Evolutionary conservation across 179 eudicot genomes (phyloP).

Genomic region (Silene vulgaris): DNA sequence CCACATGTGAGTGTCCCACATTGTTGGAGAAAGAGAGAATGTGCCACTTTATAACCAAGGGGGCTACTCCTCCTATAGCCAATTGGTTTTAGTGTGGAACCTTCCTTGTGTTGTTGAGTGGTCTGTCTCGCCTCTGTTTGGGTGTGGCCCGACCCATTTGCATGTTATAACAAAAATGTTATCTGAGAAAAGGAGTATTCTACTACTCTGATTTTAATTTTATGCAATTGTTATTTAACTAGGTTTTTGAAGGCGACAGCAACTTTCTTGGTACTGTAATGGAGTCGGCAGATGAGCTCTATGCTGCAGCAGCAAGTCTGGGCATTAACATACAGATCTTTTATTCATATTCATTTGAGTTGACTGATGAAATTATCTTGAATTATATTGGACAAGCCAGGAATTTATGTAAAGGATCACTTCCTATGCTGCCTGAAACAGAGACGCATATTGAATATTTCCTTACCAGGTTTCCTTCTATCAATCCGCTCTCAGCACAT

Average conservation of each 20-base stretch:
- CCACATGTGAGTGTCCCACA: too few species aligned
- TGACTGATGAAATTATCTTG: constrained; percentile 79
- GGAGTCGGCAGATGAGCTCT: constrained; percentile 93
- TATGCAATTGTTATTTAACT: constrained; percentile 8
- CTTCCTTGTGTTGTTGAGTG: too few species aligned
- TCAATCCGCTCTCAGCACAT: constrained; percentile 92
- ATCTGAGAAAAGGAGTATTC: background rate
- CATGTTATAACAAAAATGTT: too few species aligned
- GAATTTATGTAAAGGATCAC: constrained; percentile 39
- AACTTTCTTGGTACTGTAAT: constrained; percentile 55
- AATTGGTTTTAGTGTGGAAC: too few species aligned
- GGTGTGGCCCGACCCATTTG: too few species aligned
- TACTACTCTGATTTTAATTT: constrained; percentile 4
- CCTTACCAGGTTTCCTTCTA: constrained; percentile 75
- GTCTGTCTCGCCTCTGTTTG: too few species aligned
- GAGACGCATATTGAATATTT: constrained; percentile 87
- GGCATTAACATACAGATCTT: constrained; percentile 74
- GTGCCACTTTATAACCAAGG: too few species aligned
- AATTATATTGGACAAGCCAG: constrained; percentile 45
- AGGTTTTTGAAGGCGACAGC: constrained; percentile 92
- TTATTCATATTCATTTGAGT: constrained; percentile 57
- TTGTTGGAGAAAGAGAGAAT: too few species aligned
- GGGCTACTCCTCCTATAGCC: too few species aligned
- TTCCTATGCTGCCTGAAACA: constrained; percentile 73
- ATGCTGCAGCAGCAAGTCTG: constrained; percentile 89